Evolutionary conservation across 345 rosid species (phyloP).

Genomic region (Pseudoturritis turrita): DNA sequence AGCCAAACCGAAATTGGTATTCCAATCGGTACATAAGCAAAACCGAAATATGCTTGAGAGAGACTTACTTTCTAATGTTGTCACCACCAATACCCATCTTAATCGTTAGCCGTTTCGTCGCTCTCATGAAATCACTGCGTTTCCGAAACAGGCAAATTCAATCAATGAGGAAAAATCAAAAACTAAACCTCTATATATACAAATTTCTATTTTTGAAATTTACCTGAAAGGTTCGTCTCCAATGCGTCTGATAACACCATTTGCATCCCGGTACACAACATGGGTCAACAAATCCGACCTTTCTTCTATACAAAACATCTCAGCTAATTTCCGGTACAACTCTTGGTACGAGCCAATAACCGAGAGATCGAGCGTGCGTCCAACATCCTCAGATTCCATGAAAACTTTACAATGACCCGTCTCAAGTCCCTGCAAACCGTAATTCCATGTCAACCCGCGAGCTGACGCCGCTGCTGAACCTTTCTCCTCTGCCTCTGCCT

Average conservation of each 20-base stretch:
- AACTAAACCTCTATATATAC: not conserved
- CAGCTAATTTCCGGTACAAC: conserved; percentile 53
- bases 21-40: not conserved
- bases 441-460: conserved; percentile 48
- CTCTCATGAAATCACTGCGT: conserved; percentile 59
- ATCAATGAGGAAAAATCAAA: not conserved
- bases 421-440: conserved; percentile 36
- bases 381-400: conserved; percentile 86
- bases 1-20: conserved; percentile 14
- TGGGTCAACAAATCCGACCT: conserved; percentile 49
- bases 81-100: conserved; percentile 47
- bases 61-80: conserved; percentile 55
- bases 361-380: conserved; percentile 79
- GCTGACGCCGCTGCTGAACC: not conserved
- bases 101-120: conserved; percentile 71
- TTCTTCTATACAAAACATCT: conserved; percentile 75
- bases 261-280: conserved; percentile 66
- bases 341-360: conserved; percentile 76
- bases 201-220: not conserved
- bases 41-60: not conserved
- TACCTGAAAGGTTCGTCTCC: conserved; percentile 85
- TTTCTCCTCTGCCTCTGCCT: conserved; percentile 29
- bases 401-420: conserved; percentile 90
- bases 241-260: conserved; percentile 51
- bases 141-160: not conserved